phyloP scores from a whole-genome alignment of 768 basidiomycete genomes.

The Podaxis sp. region DNA sequence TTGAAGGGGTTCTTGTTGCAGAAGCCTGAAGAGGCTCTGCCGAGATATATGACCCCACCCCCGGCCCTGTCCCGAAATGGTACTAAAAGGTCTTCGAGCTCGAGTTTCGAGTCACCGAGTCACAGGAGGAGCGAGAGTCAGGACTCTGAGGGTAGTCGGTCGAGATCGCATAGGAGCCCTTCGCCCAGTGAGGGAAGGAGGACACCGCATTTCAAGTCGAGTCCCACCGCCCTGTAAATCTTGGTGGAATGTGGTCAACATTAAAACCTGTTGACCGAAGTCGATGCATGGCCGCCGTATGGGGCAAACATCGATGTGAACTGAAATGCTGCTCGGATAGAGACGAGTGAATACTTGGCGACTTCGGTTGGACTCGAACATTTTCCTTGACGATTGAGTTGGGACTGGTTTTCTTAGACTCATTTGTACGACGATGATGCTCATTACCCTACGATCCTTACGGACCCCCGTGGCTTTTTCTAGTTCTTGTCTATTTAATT shows the following conservation, averaged over 20 bases:
- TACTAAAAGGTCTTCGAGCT: slow-evolving; percentile 13
- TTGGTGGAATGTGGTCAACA: background rate
- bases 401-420: slow-evolving; percentile 12
- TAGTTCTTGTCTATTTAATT: background rate
- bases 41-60: slow-evolving; percentile 47
- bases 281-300: background rate
- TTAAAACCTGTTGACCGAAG: background rate
- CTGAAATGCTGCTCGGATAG: background rate
- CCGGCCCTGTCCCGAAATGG: slow-evolving; percentile 22
- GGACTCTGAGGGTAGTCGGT: slow-evolving; percentile 1
- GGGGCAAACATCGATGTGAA: background rate
- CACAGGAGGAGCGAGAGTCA: slow-evolving; percentile 11
- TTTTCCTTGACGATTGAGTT: slow-evolving; percentile 4
- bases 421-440: slow-evolving; percentile 9
- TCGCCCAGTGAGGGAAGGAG: slow-evolving; percentile 2
- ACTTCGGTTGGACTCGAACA: slow-evolving; percentile 7
- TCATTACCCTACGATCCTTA: background rate
- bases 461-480: background rate
- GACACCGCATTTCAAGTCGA: slow-evolving; percentile 19
- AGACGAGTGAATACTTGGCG: background rate
- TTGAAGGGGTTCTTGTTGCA: slow-evolving; percentile 62
- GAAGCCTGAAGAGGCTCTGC: slow-evolving; percentile 61
- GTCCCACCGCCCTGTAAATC: slow-evolving; percentile 16
- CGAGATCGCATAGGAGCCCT: background rate
- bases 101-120: slow-evolving; percentile 13